Evolutionary conservation across 2,329 filamentous ascomycete genomes (phyloP).

Genomic region (Fusarium tupiense): DNA sequence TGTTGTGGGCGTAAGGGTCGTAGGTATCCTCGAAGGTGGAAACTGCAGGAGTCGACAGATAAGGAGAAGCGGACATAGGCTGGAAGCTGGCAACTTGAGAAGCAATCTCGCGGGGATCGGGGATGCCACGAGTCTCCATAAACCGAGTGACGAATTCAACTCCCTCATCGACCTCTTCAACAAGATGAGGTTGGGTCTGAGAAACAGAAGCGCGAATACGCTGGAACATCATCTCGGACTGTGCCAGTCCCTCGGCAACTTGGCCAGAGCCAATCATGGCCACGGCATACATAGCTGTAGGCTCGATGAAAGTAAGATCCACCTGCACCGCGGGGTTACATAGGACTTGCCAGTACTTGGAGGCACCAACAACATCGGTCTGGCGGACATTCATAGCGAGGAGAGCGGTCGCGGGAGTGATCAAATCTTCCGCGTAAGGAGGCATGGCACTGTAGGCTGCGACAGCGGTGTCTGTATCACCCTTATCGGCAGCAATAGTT

Average conservation of each 20-base stretch:
- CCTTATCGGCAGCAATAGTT: conserved; percentile 80
- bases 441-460: conserved; percentile 71
- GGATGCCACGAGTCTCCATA: conserved; percentile 65
- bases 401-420: conserved; percentile 78
- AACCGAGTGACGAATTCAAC: conserved; percentile 73
- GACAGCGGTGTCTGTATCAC: conserved; percentile 73
- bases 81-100: conserved; percentile 59
- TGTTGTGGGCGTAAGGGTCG: conserved; percentile 90
- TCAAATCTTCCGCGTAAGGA: conserved; percentile 58
- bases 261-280: conserved; percentile 88
- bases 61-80: conserved; percentile 57
- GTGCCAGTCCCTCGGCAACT: conserved; percentile 80
- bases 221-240: conserved; percentile 87
- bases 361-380: conserved; percentile 80
- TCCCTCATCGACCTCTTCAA: conserved; percentile 88
- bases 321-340: conserved; percentile 69
- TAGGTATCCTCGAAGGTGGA: conserved; percentile 81
- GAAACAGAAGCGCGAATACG: conserved; percentile 74
- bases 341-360: conserved; percentile 83
- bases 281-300: conserved; percentile 89
- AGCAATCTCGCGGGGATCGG: conserved; percentile 63
- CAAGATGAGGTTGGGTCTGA: conserved; percentile 63
- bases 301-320: conserved; percentile 78
- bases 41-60: conserved; percentile 63
- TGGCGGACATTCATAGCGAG: conserved; percentile 86